A percentile compares a stretch with the other conserved stretches of the same genome.
These are phyloP conservation scores for Arabis alpina DNA, from an alignment of 345 rosid species.

Conservation along the genomic window DNA sequence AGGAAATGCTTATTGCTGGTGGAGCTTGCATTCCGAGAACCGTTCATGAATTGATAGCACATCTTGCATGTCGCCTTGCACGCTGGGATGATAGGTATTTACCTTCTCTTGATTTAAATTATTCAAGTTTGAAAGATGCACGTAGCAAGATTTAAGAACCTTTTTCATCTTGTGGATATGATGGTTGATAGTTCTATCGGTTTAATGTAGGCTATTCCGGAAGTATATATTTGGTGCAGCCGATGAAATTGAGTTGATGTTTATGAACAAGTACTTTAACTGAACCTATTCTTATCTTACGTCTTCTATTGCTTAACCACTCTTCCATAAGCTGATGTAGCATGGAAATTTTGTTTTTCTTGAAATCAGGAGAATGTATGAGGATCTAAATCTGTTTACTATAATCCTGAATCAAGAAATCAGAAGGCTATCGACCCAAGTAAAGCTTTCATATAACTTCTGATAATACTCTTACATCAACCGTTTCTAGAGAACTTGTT, in stretches of 20 bases:
- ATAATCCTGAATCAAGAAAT: constrained; percentile 71
- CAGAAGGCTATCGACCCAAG: constrained; percentile 65
- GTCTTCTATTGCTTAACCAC: not conserved
- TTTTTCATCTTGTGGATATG: not conserved
- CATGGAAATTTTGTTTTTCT: not conserved
- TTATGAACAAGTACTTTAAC: constrained; percentile 62
- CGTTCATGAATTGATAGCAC: constrained; percentile 60
- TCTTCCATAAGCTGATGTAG: constrained; percentile 11
- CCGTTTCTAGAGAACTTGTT: not conserved
- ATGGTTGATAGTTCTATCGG: constrained; percentile 26
- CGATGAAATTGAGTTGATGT: constrained; percentile 70
- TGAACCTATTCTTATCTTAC: constrained; percentile 6
- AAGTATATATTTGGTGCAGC: constrained; percentile 68
- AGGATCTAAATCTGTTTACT: constrained; percentile 57
- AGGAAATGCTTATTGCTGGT: constrained; percentile 68
- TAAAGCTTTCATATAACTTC: constrained; percentile 20
- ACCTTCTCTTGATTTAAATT: not conserved
- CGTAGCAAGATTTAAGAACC: too few relatives aligned
- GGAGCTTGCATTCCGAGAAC: constrained; percentile 51
- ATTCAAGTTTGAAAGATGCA: too few relatives aligned
- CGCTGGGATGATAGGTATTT: constrained; percentile 73
- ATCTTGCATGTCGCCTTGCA: constrained; percentile 64
- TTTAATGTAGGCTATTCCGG: constrained; percentile 54
- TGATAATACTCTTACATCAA: not conserved
- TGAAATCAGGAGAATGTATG: constrained; percentile 57